Base-by-base conservation (phyloP, 305 asterid genomes). In the Solanum chacoense region DNA sequence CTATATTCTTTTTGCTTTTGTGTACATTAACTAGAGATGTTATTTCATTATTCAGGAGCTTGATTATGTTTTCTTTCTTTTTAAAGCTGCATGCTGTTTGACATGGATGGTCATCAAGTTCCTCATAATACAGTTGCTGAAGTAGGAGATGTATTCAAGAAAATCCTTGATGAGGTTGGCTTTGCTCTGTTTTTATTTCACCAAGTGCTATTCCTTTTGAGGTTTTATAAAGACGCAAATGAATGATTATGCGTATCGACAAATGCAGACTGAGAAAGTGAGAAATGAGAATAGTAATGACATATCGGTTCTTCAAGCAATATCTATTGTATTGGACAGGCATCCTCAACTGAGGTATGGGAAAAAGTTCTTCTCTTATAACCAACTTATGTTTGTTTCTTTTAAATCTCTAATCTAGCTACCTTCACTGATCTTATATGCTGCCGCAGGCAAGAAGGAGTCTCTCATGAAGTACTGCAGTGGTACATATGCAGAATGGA, bases 401-500 rank as follows among this genome's bases (percentile, higher is more conserved):
- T 65, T 78, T 85, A 86, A 73, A 88, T 91, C 32, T 91, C 40
- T 71, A 59, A 31, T 72, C 50, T 81, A 50, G 88, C 84, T 88
- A 13, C 20, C 50, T 42, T 28, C 7, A 16, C 85, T 80, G 24
- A 80, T 42, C 90, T 86, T 63, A 34, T 85, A 85, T 42, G 85
- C 32, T 87, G 32, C 32, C 7, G 14, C 93, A 97, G 99, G 92
- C 98, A 93, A 93, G 93, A 93, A 92, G 99, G 98, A 79, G 93
- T 94, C 29, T 97, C 99, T 11, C 90, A 92, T 89, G 95, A 97
- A 93, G 99, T 97, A 88, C 86, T 96, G 91, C 98, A 97, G 91
- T 97, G 99, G 99, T 97, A 92, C 93, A 93, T 97, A 75, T 96
- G 98, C 91, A 93, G 99, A 94, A 95, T 97, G 98, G 99, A 97